Evolutionary conservation across 768 basidiomycete genomes (phyloP).

Genomic region (Trametes villosa): DNA sequence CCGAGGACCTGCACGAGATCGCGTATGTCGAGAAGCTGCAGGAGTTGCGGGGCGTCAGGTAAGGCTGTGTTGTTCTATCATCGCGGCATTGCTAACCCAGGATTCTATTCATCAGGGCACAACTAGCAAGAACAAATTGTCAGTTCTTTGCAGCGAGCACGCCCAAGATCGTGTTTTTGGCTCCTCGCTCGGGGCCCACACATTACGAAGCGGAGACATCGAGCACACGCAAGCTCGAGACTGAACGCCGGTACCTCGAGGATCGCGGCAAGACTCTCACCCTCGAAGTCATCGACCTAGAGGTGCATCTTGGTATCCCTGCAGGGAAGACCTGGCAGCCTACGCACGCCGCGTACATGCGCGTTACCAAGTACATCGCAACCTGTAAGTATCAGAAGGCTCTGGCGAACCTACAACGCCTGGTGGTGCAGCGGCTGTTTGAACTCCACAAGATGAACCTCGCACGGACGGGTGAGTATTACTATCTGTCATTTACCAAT

Average conservation of each 20-base stretch:
- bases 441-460: conserved; percentile 44
- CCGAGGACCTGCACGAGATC: conserved; percentile 28
- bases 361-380: too few species aligned
- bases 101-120: neutral
- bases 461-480: conserved; percentile 37
- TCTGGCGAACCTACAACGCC: conserved; percentile 38
- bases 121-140: neutral
- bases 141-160: neutral
- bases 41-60: conserved; percentile 19
- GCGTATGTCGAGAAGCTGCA: conserved; percentile 34
- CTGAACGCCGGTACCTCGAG: neutral
- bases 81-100: neutral
- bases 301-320: conserved; percentile 36
- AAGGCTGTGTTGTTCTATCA: neutral
- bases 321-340: conserved; percentile 34
- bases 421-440: conserved; percentile 42
- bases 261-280: neutral
- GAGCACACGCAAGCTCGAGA: neutral
- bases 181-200: neutral
- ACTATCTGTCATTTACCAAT: neutral
- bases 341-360: conserved; percentile 31
- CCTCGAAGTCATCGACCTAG: conserved; percentile 16
- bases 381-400: conserved; percentile 33
- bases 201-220: neutral
- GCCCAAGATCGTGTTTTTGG: neutral